Base-by-base conservation (phyloP, 208 protist genomes). In the Acanthamoeba divionensis region DNA sequence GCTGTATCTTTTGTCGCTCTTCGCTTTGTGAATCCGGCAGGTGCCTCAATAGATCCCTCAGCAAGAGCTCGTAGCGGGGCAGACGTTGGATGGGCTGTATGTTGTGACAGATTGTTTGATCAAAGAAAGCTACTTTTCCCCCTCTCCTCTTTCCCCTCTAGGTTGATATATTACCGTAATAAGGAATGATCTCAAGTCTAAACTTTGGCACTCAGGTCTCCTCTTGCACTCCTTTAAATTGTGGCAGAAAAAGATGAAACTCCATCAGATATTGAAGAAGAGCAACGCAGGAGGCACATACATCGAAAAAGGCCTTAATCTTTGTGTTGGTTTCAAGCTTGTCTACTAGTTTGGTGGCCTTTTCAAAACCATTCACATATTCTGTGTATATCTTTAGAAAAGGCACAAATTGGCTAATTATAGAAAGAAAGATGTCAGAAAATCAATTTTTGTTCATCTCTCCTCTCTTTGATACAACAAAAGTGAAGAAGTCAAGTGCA, bases 351-450 rank as follows among this genome's bases (percentile, higher is more conserved):
- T 86, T 86, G 54, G 60, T 86, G 33, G 77, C 77, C 21, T 86
- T 65, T 50, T 86, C 54, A 65, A 86, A 86, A 65, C n/a, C n/a
- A 55, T 86, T 86, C 36, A 86, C 50, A 55, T 86, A 86, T 15
- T 67, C 77, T 0, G 47, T 86, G 24, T 86, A 86, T 55, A 86
- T 86, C 77, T 86, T 86, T 33, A 86, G 66, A 55, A 86, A 86
- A n/a, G 45, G 77, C 47, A 86, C 50, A 55, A 86, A 86, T 9
- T 48, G 31, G 4, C 77, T n/a, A n/a, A n/a, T n/a, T n/a, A n/a
- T n/a, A n/a, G n/a, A n/a, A n/a, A n/a, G n/a, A n/a, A n/a, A n/a
- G n/a, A n/a, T n/a, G n/a, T n/a, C n/a, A n/a, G n/a, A n/a, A n/a
- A n/a, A n/a, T n/a, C n/a, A n/a, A n/a, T n/a, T n/a, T n/a, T n/a